Evolutionary conservation across 345 rosid genomes (phyloP), one percentile per base, ranked within the genome.

Genomic region (Eucalyptus dawsonii): DNA sequence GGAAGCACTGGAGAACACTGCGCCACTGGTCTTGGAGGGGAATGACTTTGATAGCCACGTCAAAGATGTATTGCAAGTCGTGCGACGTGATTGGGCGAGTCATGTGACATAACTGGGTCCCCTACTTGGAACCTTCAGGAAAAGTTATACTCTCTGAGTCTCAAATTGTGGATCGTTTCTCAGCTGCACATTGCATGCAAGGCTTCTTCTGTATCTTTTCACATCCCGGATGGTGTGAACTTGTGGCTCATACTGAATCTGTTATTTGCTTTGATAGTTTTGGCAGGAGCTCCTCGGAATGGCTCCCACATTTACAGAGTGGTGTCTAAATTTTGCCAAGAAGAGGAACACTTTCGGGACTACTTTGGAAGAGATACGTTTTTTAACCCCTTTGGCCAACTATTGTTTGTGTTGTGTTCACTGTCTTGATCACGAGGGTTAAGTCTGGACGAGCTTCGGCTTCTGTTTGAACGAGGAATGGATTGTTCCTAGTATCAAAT

Each of bases 1-100:
- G 93, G 93, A 92, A 90, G 94, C 93, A 50, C 88, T 97, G 91
- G 99, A 97, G 93, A 91, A 89, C 56, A 92, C 90, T 87, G 96
- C 95, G 87, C 91, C 29, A 2, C 29, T 5, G 62, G 14, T 56
- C 62, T 56, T 56, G 27, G 11, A 22, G 0, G 29, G 62, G 62
- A 56, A 24, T 56, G 62, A 56, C 62, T 56, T 53, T 53, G 58
- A 24, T 56, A 24, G 62, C 62, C 62, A 25, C 29, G 96, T 96
- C 29, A 94, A 98, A 29, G 99, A 97, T 89, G 91, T 95, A 92
- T 90, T 97, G 93, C 93, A 99, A 76, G 97, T 97, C 86, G 95
- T 95, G 89, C 92, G 97, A 81, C 95, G 95, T 56, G 1, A 56
- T 9, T 56, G 62, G 62, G 29, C 25, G 25, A 81, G 97, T 96